A percentile compares a stretch with the other conserved stretches of the same genome.
Evolutionary conservation across 2,329 filamentous ascomycete genomes (phyloP).

Genomic region (Westerdykella ornata): DNA sequence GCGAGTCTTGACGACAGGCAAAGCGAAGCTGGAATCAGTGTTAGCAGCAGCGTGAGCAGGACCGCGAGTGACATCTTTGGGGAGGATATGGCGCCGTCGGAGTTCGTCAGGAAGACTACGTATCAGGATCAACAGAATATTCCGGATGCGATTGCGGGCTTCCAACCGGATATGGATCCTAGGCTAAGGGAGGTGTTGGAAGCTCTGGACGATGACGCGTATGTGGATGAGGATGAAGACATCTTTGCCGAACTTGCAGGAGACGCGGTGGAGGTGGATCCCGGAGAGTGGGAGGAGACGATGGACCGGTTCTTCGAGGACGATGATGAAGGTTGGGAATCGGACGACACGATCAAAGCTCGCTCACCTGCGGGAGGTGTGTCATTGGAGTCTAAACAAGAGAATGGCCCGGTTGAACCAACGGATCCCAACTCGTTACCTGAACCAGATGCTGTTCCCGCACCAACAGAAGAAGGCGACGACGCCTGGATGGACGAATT

Average conservation of each 20-base stretch:
- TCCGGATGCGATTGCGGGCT: constrained; percentile 84
- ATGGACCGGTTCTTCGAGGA: constrained; percentile 43
- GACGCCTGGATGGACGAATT: constrained; percentile 90
- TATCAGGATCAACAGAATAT: constrained; percentile 93
- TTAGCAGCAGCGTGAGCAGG: constrained; percentile 38
- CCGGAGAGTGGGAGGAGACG: constrained; percentile 68
- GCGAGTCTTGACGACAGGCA: constrained; percentile 37
- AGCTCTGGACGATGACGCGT: constrained; percentile 91
- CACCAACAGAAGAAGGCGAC: constrained; percentile 44
- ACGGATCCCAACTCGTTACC: constrained; percentile 44
- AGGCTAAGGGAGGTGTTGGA: constrained; percentile 83
- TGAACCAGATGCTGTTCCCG: constrained; percentile 28
- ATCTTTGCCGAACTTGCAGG: constrained; percentile 69
- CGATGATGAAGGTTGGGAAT: constrained; percentile 84
- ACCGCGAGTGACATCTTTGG: constrained; percentile 54
- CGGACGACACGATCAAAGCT: constrained; percentile 78
- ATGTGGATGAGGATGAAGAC: constrained; percentile 78
- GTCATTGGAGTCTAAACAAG: constrained; percentile 36
- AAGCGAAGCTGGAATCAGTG: constrained; percentile 40
- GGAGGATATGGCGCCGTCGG: constrained; percentile 69
- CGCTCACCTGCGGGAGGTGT: constrained; percentile 22
- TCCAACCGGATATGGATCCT: constrained; percentile 97
- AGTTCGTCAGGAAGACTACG: constrained; percentile 66
- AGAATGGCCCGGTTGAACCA: constrained; percentile 31
- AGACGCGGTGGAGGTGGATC: constrained; percentile 66